Conservation (phyloP, 495 filamentous ascomycete species). For the Xylaria flabelliformis region DNA sequence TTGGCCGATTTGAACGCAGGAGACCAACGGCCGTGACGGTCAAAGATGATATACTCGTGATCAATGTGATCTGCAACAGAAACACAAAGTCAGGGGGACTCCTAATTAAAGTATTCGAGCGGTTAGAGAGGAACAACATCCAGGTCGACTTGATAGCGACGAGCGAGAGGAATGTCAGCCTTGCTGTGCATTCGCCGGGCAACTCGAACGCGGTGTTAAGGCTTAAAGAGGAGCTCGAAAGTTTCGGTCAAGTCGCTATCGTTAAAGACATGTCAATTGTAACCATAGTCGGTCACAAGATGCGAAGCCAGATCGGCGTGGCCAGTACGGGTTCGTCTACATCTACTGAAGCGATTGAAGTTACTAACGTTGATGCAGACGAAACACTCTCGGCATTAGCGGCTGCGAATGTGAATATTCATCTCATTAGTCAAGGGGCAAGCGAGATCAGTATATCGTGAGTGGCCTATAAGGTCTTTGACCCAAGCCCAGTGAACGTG, state of each 20-base stretch:
- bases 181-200: slow-evolving; percentile 43
- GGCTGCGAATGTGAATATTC: slow-evolving; percentile 46
- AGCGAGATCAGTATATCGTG: slow-evolving; percentile 53
- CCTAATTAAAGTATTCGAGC: slow-evolving; percentile 44
- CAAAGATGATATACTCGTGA: slow-evolving; percentile 46
- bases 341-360: background rate
- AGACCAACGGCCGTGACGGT: slow-evolving; percentile 49
- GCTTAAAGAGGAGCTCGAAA: slow-evolving; percentile 39
- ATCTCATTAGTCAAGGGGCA: slow-evolving; percentile 50
- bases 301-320: slow-evolving; percentile 50
- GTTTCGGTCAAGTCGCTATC: slow-evolving; percentile 43
- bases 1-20: slow-evolving; percentile 41
- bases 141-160: slow-evolving; percentile 48
- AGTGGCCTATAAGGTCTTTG: slow-evolving; percentile 14
- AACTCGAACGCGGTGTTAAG: slow-evolving; percentile 35
- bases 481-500: background rate
- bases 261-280: slow-evolving; percentile 47
- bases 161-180: slow-evolving; percentile 48
- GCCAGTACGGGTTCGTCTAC: slow-evolving; percentile 38
- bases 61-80: slow-evolving; percentile 49
- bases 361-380: slow-evolving; percentile 34
- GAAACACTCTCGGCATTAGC: slow-evolving; percentile 50
- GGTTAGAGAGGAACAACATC: slow-evolving; percentile 43
- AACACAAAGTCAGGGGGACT: slow-evolving; percentile 47
- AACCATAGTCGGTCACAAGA: slow-evolving; percentile 50